Evolutionary conservation across 148 eudicot species (phyloP).

Genomic region (Rhododendron ovatum): DNA sequence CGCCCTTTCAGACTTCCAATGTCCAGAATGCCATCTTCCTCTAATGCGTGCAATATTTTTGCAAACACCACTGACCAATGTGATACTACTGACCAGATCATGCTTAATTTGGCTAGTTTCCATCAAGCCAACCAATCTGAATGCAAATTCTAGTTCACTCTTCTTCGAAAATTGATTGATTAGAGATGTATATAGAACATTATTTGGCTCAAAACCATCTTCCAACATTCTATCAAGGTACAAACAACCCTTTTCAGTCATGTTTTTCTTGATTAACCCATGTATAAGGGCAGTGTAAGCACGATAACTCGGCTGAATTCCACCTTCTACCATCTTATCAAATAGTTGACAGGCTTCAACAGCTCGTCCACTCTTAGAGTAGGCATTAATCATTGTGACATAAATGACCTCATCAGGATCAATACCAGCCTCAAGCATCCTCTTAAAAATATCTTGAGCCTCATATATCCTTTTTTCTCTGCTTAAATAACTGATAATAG

Average conservation of each 20-base stretch:
- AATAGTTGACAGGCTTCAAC: conserved; percentile 29
- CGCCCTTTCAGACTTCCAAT: conserved; percentile 11
- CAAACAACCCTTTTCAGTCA: conserved; percentile 26
- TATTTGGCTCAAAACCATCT: conserved; percentile 44
- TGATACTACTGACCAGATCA: conserved; percentile 29
- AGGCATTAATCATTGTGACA: conserved; percentile 43
- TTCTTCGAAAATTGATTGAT: conserved; percentile 38
- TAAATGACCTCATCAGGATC: conserved; percentile 36
- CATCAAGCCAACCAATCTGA: conserved; percentile 38
- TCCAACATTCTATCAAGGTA: conserved; percentile 37
- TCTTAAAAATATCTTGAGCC: conserved; percentile 28
- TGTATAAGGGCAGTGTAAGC: conserved; percentile 45
- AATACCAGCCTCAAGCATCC: conserved; percentile 34
- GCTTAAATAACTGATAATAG: conserved; percentile 33
- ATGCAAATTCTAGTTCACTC: conserved; percentile 31
- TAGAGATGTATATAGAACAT: conserved; percentile 37
- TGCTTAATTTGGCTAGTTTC: conserved; percentile 27
- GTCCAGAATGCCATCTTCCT: conserved; percentile 13
- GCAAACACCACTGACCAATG: conserved; percentile 37
- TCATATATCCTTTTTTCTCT: conserved; percentile 29
- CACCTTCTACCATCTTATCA: conserved; percentile 29
- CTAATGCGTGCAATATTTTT: conserved; percentile 11
- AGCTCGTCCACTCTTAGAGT: conserved; percentile 32
- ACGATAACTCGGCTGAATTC: conserved; percentile 29
- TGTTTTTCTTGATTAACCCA: conserved; percentile 41